Base-by-base conservation (phyloP, 768 basidiomycete species). In the Pisolithus albus region DNA sequence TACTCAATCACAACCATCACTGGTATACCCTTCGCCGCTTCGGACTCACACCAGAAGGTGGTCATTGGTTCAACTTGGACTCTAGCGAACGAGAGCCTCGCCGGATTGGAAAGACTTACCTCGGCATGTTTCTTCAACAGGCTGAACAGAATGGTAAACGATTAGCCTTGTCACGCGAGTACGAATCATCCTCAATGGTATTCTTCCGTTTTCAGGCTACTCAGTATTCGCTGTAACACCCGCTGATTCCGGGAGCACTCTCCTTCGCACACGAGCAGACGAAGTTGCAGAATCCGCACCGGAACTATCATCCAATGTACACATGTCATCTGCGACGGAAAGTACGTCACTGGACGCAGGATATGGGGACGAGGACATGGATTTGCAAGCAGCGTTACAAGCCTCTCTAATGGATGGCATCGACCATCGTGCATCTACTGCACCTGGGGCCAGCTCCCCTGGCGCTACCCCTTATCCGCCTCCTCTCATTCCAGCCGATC, bases 11-110 rank as follows among this genome's bases (percentile, higher is more conserved):
- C 42, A 74, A 85, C 44, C 83, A 88, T 49, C 93, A 95, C 60
- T 96, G 93, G 93, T 89, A 88, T 62, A 86, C 91, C 8, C 73
- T 92, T 30, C 82, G 90, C 42, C 81, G 87, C 18, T 94, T 94
- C 61, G 90, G 89, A 18, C 64, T 60, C 48, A 72, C 77, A 15
- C 68, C 67, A 16, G 57, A 63, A 43, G 70, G 74, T 47, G 83
- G 80, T 11, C 83, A 89, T 64, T 93, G 91, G 91, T 92, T 89
- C 70, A 92, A 94, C 64, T 75, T 95, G 9, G 87, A 94, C 62
- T 93, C 92, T 8, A 84, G 78, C 57, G 70, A 84, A 13, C 55
- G 72, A 32, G 64, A 68, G 5, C 92, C 93, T 8, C 83, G 92
- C 65, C 91, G 90, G 88, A 79, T 96, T 28, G 77, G 87, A 26